Base-by-base conservation (phyloP, 768 basidiomycete genomes). In the Boletales sp. region DNA sequence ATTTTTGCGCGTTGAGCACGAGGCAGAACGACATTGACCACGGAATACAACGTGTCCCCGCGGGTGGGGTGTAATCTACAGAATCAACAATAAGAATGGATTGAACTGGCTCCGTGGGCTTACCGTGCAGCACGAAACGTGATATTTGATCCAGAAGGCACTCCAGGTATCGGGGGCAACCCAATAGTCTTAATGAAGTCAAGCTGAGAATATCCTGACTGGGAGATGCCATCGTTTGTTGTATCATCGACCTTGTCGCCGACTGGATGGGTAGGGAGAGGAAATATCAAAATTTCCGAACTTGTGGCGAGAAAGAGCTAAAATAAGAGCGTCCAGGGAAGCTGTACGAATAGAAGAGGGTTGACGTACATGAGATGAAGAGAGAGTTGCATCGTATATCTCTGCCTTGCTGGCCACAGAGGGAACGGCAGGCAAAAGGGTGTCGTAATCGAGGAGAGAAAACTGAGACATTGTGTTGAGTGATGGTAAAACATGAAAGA, bases 371-470 rank as follows among this genome's bases (percentile, higher is more conserved):
- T 76, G 80, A 11, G 77, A 75, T 5, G 74, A 69, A 25, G 86
- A 86, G 73, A 96, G 89, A 8, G 90, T 78, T 15, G 81, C 83
- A 60, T 95, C 94, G 51, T 91, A 95, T 40, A 98, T 83, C 66
- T 96, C 93, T 41, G 84, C 85, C 12, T 80, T 79, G 14, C 81
- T 73, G 39, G 83, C 72, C 38, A 90, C 72, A 5, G 81, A 63
- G 18, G 66, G 65, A 14, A 73, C 77, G 19, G 71, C 69, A 10
- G 77, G 80, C 31, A 63, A 59, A 28, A 91, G 72, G 11, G 78
- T 72, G 2, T 86, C 84, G 55, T 79, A 88, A 7, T 76, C 70
- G 4, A 91, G 74, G n/a, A 94, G 63, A 3, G 82, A 76, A 8
- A 92, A 70, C 81, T 87, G 54, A 35, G 35, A 42, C 36, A 48